Percentiles rank a stretch among this genome's conserved stretches.
Evolutionary conservation across 345 rosid species (phyloP).

Genomic region (Corymbia maculata): DNA sequence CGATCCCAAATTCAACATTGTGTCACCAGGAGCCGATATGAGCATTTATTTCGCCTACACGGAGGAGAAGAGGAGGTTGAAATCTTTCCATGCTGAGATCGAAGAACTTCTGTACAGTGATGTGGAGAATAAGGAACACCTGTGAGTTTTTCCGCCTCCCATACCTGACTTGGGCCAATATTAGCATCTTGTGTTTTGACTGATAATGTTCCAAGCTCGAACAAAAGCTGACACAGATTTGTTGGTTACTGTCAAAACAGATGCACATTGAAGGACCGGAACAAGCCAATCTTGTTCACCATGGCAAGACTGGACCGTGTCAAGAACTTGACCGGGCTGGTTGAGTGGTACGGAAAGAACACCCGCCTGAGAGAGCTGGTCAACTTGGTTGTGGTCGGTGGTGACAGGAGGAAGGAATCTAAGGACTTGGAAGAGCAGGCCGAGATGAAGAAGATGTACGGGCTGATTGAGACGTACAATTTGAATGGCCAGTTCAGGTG

Average conservation of each 20-base stretch:
- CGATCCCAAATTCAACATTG: constrained; percentile 91
- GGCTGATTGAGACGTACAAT: constrained; percentile 54
- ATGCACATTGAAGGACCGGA: constrained; percentile 75
- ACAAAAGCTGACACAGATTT: background rate
- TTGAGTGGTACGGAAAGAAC: constrained; percentile 95
- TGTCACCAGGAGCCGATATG: constrained; percentile 67
- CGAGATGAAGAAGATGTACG: constrained; percentile 88
- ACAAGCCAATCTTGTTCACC: constrained; percentile 84
- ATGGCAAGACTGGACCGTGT: constrained; percentile 99
- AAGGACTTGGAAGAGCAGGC: constrained; percentile 91
- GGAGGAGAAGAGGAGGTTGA: constrained; percentile 56
- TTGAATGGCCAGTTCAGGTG: constrained; percentile 86
- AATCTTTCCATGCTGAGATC: constrained; percentile 61
- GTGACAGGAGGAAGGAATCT: constrained; percentile 89
- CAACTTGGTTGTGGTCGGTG: constrained; percentile 95
- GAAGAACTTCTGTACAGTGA: constrained; percentile 84
- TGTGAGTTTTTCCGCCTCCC: constrained; percentile 27
- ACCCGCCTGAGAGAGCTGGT: constrained; percentile 50
- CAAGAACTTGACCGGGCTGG: constrained; percentile 81
- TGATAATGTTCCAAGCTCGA: background rate
- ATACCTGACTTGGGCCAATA: background rate
- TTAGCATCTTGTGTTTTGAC: background rate
- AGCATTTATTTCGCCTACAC: constrained; percentile 74
- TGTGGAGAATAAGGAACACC: constrained; percentile 78
- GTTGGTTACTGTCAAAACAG: constrained; percentile 15